Base-by-base conservation (phyloP, 1,139 yeast genomes). In the Yueomyces sp. region DNA sequence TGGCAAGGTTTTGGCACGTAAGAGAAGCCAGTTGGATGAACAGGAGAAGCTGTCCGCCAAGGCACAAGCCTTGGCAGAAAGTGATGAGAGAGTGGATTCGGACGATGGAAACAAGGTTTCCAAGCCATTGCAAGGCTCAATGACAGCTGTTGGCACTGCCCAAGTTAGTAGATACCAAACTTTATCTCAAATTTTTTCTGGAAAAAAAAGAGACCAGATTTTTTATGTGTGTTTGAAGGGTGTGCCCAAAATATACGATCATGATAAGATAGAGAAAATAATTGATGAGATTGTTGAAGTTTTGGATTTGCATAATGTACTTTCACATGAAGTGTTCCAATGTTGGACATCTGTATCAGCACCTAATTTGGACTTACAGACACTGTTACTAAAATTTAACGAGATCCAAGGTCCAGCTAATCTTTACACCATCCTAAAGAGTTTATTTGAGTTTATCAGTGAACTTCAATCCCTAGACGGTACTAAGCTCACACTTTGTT, bases 221-320 rank as follows among this genome's bases (percentile, higher is more conserved):
- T 50, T 48, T 36, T 54, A 55, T 1, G 36, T 57, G 9, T 47
- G 57, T 4, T 28, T 57, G 6, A 37, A 36, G 27, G 50, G 49
- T 3, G 11, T 55, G 4, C 49, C 52, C 4, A 42, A 41, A 9
- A 42, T 38, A 7, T 37, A 44, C 7, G 38, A 48, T 2, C 38
- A 40, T 28, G 38, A 38, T 7, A 36, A 36, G 9, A 36, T 50
- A 19, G 52, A 51, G 12, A 29, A 27, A 1, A 46, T 51, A 12
- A n/a, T 47, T 4, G 26, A 3, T n/a, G 19, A 19, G 2, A 31
- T 36, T 4, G 19, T 29, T 4, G 6, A 34, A 36, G 19, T 19
- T 19, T 19, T 19, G 19, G 19, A 19, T 19, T 19, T 19, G 19
- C 19, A 19, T 19, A 19, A 19, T 19, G 19, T 19, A 19, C 19